Base-by-base conservation (phyloP, 2,329 filamentous ascomycete species). In the Monosporascus sp. region DNA sequence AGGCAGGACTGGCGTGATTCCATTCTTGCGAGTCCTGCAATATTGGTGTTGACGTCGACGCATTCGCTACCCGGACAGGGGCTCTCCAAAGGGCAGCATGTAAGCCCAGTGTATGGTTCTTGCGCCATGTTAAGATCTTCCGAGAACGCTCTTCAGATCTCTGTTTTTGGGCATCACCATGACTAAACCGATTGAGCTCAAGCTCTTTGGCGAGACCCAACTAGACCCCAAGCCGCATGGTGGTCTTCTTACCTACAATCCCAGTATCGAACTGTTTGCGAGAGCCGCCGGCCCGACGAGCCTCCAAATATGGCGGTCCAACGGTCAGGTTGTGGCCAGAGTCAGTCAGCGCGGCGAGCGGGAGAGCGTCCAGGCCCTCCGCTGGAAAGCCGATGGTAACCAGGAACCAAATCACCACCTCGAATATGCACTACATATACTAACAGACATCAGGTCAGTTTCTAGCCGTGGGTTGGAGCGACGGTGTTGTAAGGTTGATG, bases 181-280 rank as follows among this genome's bases (percentile, higher is more conserved):
- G 65, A 56, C 65, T 55, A 61, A 65, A 58, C 54, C 58, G 49
- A 62, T 63, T 55, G 57, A 71, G 57, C 73, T 84, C 56, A 60
- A 73, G 58, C 73, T 80, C 46, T 69, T 81, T 58, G 81, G 81
- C 70, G 78, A 85, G 65, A 84, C 82, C 60, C 74, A 75, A 59
- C 77, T 87, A 56, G 76, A 80, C 49, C 72, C 78, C 46, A 76
- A 77, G 24, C 77, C 84, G 22, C 76, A 81, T 38, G 73, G 77
- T 37, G 74, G 77, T 47, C 80, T 87, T 49, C 77, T 93, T 36
- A 80, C 85, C 26, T 90, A 88, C 70, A 96, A 91, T 70, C 90
- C 92, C 17, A 87, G 86, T 8, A 89, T 96, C 75, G 90, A 97
- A 71, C 78, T 97, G 46, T 79, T 88, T n/a, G 86, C 87, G 5